Percentiles rank a stretch among this genome's conserved stretches.
phyloP scores from a whole-genome alignment of 257 asterid genomes.

The Nyctanthes arbortristis region DNA sequence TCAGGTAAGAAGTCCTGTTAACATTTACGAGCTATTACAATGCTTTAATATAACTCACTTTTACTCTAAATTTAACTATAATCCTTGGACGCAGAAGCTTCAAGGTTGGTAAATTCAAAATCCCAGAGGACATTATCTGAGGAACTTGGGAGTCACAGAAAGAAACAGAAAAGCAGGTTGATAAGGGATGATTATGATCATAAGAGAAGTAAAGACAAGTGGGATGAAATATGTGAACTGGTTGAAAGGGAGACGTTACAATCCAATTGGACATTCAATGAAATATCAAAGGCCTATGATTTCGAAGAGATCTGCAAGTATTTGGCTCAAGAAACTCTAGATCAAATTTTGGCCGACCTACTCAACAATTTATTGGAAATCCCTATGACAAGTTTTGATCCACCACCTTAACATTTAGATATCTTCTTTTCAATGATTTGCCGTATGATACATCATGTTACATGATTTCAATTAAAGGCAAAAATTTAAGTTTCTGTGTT shows the following conservation, averaged over 20 bases:
- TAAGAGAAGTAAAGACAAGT: slow-evolving; percentile 19
- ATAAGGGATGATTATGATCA: slow-evolving; percentile 9
- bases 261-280: slow-evolving; percentile 40
- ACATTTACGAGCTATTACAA: neutral
- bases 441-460: neutral
- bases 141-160: slow-evolving; percentile 47
- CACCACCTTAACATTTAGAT: neutral
- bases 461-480: neutral
- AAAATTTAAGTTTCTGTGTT: no score
- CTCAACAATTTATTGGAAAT: slow-evolving; percentile 23
- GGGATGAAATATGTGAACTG: slow-evolving; percentile 44
- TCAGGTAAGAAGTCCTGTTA: slow-evolving; percentile 55
- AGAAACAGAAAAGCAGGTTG: slow-evolving; percentile 14
- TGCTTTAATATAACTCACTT: neutral
- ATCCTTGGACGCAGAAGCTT: slow-evolving; percentile 39
- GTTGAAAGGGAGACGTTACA: slow-evolving; percentile 41
- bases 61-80: neutral
- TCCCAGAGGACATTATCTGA: slow-evolving; percentile 59
- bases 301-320: slow-evolving; percentile 43
- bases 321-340: slow-evolving; percentile 43
- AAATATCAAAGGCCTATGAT: slow-evolving; percentile 25
- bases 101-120: slow-evolving; percentile 52
- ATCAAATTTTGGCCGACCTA: slow-evolving; percentile 48
- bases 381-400: slow-evolving; percentile 1
- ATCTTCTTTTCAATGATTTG: neutral